phyloP scores from a whole-genome alignment of 1,284 basidiomycete species.

The Hemileia vastatrix region DNA sequence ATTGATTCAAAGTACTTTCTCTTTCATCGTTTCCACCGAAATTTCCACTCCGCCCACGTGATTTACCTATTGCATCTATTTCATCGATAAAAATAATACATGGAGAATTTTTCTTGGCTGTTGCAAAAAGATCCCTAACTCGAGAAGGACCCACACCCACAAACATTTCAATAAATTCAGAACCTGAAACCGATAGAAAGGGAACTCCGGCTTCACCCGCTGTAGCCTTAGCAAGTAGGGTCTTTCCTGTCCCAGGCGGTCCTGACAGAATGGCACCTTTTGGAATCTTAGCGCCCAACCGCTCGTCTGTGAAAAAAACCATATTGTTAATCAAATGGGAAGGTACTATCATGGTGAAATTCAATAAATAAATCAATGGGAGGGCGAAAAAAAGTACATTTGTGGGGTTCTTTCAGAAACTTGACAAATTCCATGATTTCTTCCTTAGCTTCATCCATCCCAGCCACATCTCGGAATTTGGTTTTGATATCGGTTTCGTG shows the following conservation, averaged over 20 bases:
- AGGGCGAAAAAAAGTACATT: constrained; percentile 47
- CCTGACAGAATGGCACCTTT: constrained; percentile 96
- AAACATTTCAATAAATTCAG: constrained; percentile 99
- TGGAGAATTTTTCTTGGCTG: constrained; percentile 92
- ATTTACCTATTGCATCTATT: constrained; percentile 97
- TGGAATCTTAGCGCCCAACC: constrained; percentile 95
- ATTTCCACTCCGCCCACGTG: constrained; percentile 74
- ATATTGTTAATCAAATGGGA: neutral
- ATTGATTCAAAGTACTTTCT: constrained; percentile 93
- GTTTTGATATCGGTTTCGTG: constrained; percentile 90
- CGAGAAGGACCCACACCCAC: constrained; percentile 97
- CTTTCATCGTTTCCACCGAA: constrained; percentile 97
- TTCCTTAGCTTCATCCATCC: constrained; percentile 99
- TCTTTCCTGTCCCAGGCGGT: constrained; percentile 98
- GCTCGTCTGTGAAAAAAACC: too few species aligned
- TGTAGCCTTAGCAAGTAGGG: constrained; percentile 92
- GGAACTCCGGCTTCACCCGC: constrained; percentile 95
- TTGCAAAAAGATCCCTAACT: constrained; percentile 93
- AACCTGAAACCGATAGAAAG: constrained; percentile 95
- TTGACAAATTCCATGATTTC: constrained; percentile 99
- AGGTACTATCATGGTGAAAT: neutral
- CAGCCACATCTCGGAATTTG: constrained; percentile 91
- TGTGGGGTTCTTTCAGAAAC: constrained; percentile 89
- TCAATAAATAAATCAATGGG: neutral
- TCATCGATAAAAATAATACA: constrained; percentile 98